Conservation (phyloP, 2,329 filamentous ascomycete genomes). For the Pyrenophora teres region DNA sequence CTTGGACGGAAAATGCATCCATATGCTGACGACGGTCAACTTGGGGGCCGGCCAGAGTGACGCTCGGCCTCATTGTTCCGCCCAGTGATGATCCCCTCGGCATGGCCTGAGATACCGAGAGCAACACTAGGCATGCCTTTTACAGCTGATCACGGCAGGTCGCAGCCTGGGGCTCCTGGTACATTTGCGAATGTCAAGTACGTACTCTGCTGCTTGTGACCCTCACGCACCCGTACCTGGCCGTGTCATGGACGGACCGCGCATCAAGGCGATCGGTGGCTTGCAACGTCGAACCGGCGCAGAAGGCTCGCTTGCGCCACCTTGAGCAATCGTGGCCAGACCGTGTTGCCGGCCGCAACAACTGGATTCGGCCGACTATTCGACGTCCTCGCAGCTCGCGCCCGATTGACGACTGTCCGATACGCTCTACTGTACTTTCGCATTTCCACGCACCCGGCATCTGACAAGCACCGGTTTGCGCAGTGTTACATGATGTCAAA, state of each 20-base stretch:
- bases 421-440: conserved; percentile 5
- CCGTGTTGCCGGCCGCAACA: conserved; percentile 1
- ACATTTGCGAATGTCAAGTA: conserved; percentile 15
- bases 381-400: conserved; percentile 6
- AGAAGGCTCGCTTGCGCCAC: conserved; percentile 16
- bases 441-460: conserved; percentile 7
- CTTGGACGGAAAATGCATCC: neutral
- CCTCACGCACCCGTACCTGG: conserved; percentile 14
- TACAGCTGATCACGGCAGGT: conserved; percentile 19
- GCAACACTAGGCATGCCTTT: conserved; percentile 12
- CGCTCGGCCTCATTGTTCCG: conserved; percentile 11
- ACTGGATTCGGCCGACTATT: conserved; percentile 4
- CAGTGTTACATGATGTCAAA: conserved; percentile 10
- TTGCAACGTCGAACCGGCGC: conserved; percentile 37
- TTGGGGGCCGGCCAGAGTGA: neutral
- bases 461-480: conserved; percentile 10
- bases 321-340: neutral
- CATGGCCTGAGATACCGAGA: conserved; percentile 10
- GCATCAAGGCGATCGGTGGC: conserved; percentile 27
- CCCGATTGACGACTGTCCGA: conserved; percentile 11
- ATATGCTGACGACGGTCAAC: conserved; percentile 1
- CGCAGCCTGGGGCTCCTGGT: conserved; percentile 13
- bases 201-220: conserved; percentile 12
- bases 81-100: conserved; percentile 1
- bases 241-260: conserved; percentile 7